Percentiles rank a stretch among this genome's conserved stretches.
Evolutionary conservation across 305 asterid species (phyloP).

Genomic region (Plantago coronopus): DNA sequence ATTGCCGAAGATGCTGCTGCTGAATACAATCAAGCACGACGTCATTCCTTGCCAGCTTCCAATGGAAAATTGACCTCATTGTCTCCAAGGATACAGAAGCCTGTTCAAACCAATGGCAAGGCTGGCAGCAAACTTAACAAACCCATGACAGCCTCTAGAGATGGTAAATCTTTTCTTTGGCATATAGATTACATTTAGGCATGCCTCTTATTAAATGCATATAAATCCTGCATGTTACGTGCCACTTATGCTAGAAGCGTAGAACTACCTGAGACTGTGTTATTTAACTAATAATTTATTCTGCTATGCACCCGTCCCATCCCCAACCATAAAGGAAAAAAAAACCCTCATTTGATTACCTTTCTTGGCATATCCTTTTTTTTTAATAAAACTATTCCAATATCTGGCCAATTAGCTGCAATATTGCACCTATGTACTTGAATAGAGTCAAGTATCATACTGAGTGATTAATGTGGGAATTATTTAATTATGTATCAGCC

Average conservation of each 20-base stretch:
- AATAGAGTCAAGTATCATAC: too few species aligned
- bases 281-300: slow-evolving; percentile 5
- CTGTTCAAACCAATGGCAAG: slow-evolving; percentile 68
- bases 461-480: too few species aligned
- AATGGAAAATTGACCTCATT: slow-evolving; percentile 61
- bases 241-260: not conserved
- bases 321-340: too few species aligned
- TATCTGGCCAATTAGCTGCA: too few species aligned
- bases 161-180: slow-evolving; percentile 45
- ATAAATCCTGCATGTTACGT: too few species aligned
- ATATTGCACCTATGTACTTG: too few species aligned
- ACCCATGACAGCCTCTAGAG: slow-evolving; percentile 54
- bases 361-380: too few species aligned
- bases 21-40: slow-evolving; percentile 53
- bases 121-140: slow-evolving; percentile 54
- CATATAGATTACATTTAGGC: too few species aligned
- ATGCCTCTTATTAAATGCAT: not conserved
- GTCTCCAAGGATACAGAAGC: slow-evolving; percentile 76
- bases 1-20: slow-evolving; percentile 44
- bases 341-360: too few species aligned
- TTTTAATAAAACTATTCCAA: too few species aligned
- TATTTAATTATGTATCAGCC: not conserved
- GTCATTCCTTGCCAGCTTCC: slow-evolving; percentile 80
- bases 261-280: not conserved
- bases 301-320: too few species aligned